Conservation (phyloP, 495 filamentous ascomycete genomes). For the Staphylotrichum tortipilum region DNA sequence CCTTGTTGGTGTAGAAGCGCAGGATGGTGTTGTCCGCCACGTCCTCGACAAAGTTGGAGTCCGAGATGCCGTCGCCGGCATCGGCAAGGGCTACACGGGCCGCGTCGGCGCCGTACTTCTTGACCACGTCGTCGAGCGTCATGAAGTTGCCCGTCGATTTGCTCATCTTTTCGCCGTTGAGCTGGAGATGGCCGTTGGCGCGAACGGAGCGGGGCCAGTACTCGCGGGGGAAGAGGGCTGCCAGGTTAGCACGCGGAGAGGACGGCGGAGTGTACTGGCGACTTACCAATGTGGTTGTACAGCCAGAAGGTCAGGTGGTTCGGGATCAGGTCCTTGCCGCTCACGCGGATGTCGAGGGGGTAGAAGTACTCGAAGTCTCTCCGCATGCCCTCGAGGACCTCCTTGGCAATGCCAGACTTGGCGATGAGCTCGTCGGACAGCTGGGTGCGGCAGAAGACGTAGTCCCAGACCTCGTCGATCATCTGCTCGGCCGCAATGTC, state of each 20-base stretch:
- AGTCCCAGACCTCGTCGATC: constrained; percentile 96
- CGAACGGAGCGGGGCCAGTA: constrained; percentile 81
- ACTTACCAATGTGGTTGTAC: constrained; percentile 69
- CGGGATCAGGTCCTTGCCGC: constrained; percentile 78
- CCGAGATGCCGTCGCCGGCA: constrained; percentile 86
- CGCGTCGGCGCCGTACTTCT: constrained; percentile 92
- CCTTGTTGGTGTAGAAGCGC: constrained; percentile 72
- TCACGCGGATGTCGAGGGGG: constrained; percentile 76
- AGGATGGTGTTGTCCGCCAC: constrained; percentile 88
- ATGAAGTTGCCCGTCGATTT: constrained; percentile 96
- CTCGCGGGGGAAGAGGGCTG: constrained; percentile 67
- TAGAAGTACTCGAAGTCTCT: constrained; percentile 97
- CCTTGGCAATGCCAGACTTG: constrained; percentile 60
- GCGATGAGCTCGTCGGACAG: constrained; percentile 50
- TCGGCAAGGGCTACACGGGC: constrained; percentile 87
- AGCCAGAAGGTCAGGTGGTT: constrained; percentile 95
- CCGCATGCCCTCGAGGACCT: constrained; percentile 65
- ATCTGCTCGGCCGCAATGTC: constrained; percentile 75
- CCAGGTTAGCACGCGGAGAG: background rate
- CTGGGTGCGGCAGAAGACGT: constrained; percentile 61
- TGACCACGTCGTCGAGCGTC: constrained; percentile 73
- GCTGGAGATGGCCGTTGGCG: constrained; percentile 82
- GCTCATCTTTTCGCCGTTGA: constrained; percentile 96
- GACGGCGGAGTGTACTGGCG: too few relatives aligned
- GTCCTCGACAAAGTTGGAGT: constrained; percentile 95